These are phyloP conservation scores for Triticum turgidum DNA, from an alignment of 176 grass and related monocot species.

Conservation along the genomic window DNA sequence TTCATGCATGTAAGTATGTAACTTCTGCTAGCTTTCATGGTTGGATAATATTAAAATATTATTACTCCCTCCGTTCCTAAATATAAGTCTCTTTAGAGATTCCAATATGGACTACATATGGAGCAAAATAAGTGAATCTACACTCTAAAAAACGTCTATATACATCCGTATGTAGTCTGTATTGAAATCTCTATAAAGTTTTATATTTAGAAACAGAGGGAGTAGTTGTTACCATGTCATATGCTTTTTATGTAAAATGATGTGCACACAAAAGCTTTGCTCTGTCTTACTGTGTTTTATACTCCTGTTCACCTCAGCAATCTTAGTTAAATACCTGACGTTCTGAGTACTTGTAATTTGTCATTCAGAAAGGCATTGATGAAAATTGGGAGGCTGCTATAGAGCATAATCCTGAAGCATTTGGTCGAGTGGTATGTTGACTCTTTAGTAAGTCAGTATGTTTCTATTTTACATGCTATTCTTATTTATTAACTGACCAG, in stretches of 20 bases:
- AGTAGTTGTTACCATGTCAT: not conserved
- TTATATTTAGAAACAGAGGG: too few relatives aligned
- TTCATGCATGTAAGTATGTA: not conserved
- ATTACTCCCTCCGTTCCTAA: too few relatives aligned
- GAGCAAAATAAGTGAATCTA: too few relatives aligned
- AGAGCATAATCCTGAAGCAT: slow-evolving; percentile 97
- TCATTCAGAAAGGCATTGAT: slow-evolving; percentile 93
- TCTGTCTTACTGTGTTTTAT: slow-evolving; percentile 24
- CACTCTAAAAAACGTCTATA: too few relatives aligned
- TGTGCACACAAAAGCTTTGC: not conserved
- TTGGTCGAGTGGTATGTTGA: slow-evolving; percentile 90
- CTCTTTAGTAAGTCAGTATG: slow-evolving; percentile 19
- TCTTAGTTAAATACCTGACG: slow-evolving; percentile 24
- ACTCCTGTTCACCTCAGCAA: slow-evolving; percentile 3
- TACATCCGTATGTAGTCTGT: too few relatives aligned
- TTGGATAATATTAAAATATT: slow-evolving; percentile 10
- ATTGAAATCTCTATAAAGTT: too few relatives aligned
- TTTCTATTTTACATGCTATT: slow-evolving; percentile 4
- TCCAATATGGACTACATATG: too few relatives aligned
- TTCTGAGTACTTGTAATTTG: slow-evolving; percentile 16
- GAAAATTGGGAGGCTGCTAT: slow-evolving; percentile 99
- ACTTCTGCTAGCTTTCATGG: slow-evolving; percentile 10
- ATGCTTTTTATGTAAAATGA: slow-evolving; percentile 10
- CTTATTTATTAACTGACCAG: slow-evolving; percentile 25
- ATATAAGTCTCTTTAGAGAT: too few relatives aligned